Conservation (phyloP, 1,284 basidiomycete species). For the Coniferiporia sulphurascens region DNA sequence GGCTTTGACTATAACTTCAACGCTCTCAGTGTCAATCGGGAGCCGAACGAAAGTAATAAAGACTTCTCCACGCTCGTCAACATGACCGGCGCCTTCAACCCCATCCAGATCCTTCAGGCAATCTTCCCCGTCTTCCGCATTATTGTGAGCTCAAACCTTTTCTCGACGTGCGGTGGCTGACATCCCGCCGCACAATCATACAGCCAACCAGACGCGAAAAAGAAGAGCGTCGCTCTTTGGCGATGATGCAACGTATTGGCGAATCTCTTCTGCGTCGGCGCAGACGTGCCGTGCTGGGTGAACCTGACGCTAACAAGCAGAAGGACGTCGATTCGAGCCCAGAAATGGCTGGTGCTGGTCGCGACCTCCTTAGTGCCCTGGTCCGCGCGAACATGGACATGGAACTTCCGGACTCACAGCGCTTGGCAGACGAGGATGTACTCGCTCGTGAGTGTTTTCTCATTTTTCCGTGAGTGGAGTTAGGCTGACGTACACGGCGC, state of each 20-base stretch:
- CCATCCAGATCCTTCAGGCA: conserved; percentile 13
- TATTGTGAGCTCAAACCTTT: conserved; percentile 23
- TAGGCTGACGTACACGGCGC: neutral
- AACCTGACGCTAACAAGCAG: conserved; percentile 17
- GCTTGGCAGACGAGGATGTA: conserved; percentile 70
- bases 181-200: neutral
- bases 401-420: conserved; percentile 53
- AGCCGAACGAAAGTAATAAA: conserved; percentile 28
- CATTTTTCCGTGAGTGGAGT: too few relatives aligned
- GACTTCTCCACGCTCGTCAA: conserved; percentile 29
- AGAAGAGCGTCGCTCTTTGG: conserved; percentile 18
- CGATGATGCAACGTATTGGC: conserved; percentile 34
- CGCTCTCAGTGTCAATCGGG: conserved; percentile 20
- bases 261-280: conserved; percentile 40
- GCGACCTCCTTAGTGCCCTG: conserved; percentile 50
- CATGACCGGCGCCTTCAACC: neutral
- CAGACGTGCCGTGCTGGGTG: conserved; percentile 32
- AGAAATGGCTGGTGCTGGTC: conserved; percentile 27
- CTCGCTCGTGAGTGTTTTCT: conserved; percentile 51
- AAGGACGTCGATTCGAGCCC: conserved; percentile 28
- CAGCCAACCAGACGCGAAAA: conserved; percentile 4
- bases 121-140: conserved; percentile 20
- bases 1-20: conserved; percentile 69
- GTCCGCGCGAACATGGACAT: conserved; percentile 61
- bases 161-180: neutral